Base-by-base conservation (phyloP, 1,284 basidiomycete species). In the Moesziomyces aphidis region DNA sequence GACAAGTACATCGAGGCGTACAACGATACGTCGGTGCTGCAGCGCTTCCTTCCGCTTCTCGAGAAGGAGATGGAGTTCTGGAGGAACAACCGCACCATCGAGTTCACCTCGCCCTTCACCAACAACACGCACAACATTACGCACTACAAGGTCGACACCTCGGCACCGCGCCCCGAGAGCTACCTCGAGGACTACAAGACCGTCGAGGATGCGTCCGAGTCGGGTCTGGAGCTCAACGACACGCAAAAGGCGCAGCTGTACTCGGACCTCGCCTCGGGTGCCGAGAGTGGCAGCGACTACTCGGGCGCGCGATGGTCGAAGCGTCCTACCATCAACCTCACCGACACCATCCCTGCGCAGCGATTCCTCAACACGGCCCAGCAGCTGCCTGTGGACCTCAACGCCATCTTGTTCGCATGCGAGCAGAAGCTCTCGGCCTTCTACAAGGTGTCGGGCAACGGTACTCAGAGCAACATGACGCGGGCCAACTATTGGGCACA, bases 51-150 rank as follows among this genome's bases (percentile, higher is more conserved):
- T 0, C 90, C 90, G 10, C 83, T 90, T 31, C 88, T 90, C 6
- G 89, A 91, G 90, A 88, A 87, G 78, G 94, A 97, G 84, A 87
- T 96, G 50, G 83, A 87, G 15, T 97, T 91, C 92, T 97, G 93
- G 93, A 78, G 86, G 17, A 88, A 85, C 50, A 92, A 96, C 82
- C 90, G 94, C 26, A 91, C 91, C 0, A 79, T 92, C 26, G 87
- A 88, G 65, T 89, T 96, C 50, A 91, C 87, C 3, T 92, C 91
- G 58, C 92, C 94, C 0, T 87, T 90, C 88, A 87, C 91, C 89
- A 63, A 90, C 89, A 77, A 87, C 50, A 90, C 88, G 0, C 89
- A 92, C 85, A 86, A 87, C 11, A 88, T 97, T 83, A 89, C 89
- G 39, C 90, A 87, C 63, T 96, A 93, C 79, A 55, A 63, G 51